Evolutionary conservation across 345 rosid genomes (phyloP).

Genomic region (Moricandia arvensis): DNA sequence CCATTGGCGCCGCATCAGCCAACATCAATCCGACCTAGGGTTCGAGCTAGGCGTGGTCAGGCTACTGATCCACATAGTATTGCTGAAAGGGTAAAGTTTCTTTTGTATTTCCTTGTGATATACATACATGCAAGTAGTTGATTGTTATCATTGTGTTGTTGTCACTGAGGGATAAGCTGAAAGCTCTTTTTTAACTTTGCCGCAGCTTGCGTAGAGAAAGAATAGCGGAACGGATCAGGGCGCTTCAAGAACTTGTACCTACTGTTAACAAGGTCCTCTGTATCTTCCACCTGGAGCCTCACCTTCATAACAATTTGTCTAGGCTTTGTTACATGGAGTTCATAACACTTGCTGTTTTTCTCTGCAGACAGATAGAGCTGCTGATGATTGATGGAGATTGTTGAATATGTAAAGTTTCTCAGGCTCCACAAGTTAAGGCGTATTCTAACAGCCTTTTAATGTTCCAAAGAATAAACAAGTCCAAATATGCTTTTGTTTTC

Average conservation of each 20-base stretch:
- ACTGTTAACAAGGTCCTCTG: slow-evolving; percentile 81
- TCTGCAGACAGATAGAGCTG: slow-evolving; percentile 88
- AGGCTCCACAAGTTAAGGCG: slow-evolving; percentile 95
- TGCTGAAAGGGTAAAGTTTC: slow-evolving; percentile 76
- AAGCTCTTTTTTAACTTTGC: slow-evolving; percentile 11
- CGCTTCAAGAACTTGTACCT: slow-evolving; percentile 94
- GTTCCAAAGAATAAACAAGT: slow-evolving; percentile 8
- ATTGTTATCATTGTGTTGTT: neutral
- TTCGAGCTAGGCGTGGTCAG: slow-evolving; percentile 96
- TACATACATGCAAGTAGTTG: neutral
- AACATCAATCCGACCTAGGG: slow-evolving; percentile 81
- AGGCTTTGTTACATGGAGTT: neutral
- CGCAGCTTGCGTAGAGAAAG: slow-evolving; percentile 92
- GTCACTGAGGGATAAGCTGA: neutral
- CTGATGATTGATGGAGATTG: slow-evolving; percentile 93
- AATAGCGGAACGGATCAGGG: slow-evolving; percentile 97
- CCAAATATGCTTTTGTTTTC: slow-evolving; percentile 29
- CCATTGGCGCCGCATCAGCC: slow-evolving; percentile 87
- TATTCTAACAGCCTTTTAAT: slow-evolving; percentile 20
- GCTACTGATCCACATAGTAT: slow-evolving; percentile 99
- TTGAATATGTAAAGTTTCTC: slow-evolving; percentile 96
- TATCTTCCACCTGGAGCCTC: neutral
- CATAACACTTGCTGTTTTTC: neutral
- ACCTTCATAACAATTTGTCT: no score
- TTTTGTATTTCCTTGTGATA: neutral